Conservation (phyloP, 768 basidiomycete species). For the Leccinum longicurvipes region DNA sequence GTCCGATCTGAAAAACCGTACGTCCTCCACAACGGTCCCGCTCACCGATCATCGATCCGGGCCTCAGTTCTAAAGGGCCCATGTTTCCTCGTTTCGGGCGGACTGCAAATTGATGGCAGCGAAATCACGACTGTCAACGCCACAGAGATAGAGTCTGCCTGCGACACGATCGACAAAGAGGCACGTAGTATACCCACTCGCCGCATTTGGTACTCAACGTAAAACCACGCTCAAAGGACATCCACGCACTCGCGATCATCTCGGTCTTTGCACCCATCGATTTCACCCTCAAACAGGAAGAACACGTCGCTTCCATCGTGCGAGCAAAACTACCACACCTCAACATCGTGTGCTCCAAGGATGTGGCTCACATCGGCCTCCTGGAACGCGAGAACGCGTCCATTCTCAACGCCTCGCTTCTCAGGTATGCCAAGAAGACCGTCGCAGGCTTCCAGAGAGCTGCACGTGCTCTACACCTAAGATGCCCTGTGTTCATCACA, state of each 20-base stretch:
- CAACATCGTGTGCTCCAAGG: constrained; percentile 52
- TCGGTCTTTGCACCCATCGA: constrained; percentile 52
- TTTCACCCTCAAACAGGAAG: constrained; percentile 43
- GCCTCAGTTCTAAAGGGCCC: constrained; percentile 28
- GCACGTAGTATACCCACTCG: constrained; percentile 10
- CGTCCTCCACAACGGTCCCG: constrained; percentile 14
- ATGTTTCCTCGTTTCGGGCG: constrained; percentile 36
- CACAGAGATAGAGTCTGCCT: constrained; percentile 44
- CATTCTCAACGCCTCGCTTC: constrained; percentile 64
- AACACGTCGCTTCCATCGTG: constrained; percentile 42
- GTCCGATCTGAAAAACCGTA: constrained; percentile 28
- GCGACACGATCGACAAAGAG: constrained; percentile 35
- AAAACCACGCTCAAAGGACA: constrained; percentile 10
- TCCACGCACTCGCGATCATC: constrained; percentile 40
- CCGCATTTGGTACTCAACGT: constrained; percentile 4
- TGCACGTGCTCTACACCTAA: constrained; percentile 43
- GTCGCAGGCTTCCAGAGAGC: constrained; percentile 53
- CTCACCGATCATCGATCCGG: not conserved
- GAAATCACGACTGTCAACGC: constrained; percentile 43
- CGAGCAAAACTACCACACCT: constrained; percentile 36
- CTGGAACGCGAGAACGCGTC: constrained; percentile 66
- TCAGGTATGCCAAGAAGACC: constrained; percentile 54
- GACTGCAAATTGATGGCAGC: constrained; percentile 45
- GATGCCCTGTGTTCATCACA: constrained; percentile 54
- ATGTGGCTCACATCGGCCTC: constrained; percentile 57